A percentile compares a stretch with the other conserved stretches of the same genome.
These are phyloP conservation scores for Coemansia sp. DNA, from an alignment of 192 early-diverging fungal genomes.

Conservation along the genomic window DNA sequence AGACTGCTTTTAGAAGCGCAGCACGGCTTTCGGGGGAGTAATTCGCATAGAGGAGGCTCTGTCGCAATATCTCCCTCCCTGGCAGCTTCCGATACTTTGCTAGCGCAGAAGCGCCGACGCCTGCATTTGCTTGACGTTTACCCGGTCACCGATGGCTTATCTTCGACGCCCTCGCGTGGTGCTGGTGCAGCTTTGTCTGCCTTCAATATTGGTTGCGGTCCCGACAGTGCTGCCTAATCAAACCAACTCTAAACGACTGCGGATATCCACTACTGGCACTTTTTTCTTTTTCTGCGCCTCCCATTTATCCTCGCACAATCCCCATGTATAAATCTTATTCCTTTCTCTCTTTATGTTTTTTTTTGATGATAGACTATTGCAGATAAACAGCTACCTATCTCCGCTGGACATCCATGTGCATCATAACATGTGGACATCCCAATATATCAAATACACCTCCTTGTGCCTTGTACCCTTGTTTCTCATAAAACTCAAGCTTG, in stretches of 20 bases:
- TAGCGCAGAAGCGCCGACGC: not conserved
- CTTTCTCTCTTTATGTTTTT: not conserved
- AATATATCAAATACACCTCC: conserved; percentile 36
- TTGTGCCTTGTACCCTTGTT: conserved; percentile 28
- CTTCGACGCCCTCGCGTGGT: not conserved
- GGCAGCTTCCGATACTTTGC: not conserved
- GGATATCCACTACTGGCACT: not conserved
- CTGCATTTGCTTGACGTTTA: not conserved
- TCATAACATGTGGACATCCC: conserved; percentile 40
- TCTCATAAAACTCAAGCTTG: conserved; percentile 39
- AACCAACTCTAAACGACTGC: not conserved
- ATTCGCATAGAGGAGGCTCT: not conserved
- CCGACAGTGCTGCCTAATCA: not conserved
- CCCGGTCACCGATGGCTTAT: not conserved
- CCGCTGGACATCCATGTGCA: conserved; percentile 29
- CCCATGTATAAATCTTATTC: too few relatives aligned
- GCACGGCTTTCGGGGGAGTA: not conserved
- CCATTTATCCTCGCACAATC: not conserved
- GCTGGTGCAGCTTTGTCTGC: not conserved
- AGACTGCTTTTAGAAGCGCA: not conserved
- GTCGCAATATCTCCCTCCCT: not conserved
- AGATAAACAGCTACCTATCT: not conserved
- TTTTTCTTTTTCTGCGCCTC: not conserved
- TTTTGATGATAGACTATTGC: not conserved
- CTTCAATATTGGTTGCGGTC: not conserved